Percentiles rank a stretch among this genome's conserved stretches.
Conservation (phyloP, 1,284 basidiomycete species). For the Pascua guehoae region DNA sequence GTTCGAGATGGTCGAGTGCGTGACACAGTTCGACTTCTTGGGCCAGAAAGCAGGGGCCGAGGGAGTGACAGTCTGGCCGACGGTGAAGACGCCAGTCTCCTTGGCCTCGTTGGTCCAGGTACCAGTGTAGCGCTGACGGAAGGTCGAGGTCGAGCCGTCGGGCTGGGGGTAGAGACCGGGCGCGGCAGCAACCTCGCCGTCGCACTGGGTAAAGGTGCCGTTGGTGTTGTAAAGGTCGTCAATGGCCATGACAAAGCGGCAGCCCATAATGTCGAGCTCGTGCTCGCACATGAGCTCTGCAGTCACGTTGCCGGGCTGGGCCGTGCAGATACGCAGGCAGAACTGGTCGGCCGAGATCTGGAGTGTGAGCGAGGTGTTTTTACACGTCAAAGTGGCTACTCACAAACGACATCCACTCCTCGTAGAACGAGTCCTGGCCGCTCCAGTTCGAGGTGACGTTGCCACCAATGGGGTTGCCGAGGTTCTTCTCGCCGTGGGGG, state of each 20-base stretch:
- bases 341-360: conserved; percentile 49
- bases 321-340: conserved; percentile 51
- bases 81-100: conserved; percentile 24
- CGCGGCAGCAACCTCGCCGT: conserved; percentile 47
- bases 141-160: conserved; percentile 45
- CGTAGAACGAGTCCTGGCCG: conserved; percentile 53
- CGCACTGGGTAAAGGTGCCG: conserved; percentile 48
- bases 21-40: conserved; percentile 45
- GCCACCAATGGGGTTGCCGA: conserved; percentile 55
- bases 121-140: conserved; percentile 50
- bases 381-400: conserved; percentile 10
- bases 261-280: conserved; percentile 49
- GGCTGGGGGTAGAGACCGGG: conserved; percentile 47
- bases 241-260: conserved; percentile 50
- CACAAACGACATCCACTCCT: conserved; percentile 53
- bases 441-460: conserved; percentile 54
- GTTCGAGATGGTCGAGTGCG: conserved; percentile 47
- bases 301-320: conserved; percentile 38
- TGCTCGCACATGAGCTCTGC: conserved; percentile 45
- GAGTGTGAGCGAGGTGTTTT: conserved; percentile 13
- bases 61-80: conserved; percentile 41
- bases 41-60: conserved; percentile 39
- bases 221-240: conserved; percentile 39
- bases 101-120: conserved; percentile 27
- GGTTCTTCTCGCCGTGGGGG: conserved; percentile 49